These are phyloP conservation scores for Penicillium tannophilum DNA, from an alignment of 495 filamentous ascomycete genomes.

Conservation along the genomic window DNA sequence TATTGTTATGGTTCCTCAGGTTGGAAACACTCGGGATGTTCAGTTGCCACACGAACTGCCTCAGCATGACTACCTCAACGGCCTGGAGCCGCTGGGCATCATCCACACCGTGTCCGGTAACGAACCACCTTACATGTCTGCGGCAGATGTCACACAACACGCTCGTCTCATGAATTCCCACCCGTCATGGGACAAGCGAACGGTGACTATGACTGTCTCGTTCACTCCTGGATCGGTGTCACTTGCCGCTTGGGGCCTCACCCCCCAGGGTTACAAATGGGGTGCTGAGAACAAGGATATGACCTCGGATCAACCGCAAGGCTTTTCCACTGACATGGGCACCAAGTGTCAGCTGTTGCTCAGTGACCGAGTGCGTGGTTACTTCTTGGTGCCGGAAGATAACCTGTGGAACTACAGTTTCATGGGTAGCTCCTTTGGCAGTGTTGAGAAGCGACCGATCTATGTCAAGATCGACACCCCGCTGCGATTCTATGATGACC, in stretches of 20 bases:
- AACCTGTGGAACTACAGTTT: slow-evolving; percentile 98
- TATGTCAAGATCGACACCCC: slow-evolving; percentile 95
- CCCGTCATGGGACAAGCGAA: slow-evolving; percentile 88
- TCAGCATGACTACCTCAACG: slow-evolving; percentile 87
- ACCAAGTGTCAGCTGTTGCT: slow-evolving; percentile 94
- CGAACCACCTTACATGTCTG: slow-evolving; percentile 94
- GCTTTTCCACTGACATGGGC: slow-evolving; percentile 90
- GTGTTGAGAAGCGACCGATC: slow-evolving; percentile 84
- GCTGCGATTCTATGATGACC: slow-evolving; percentile 84
- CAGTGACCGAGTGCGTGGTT: slow-evolving; percentile 88
- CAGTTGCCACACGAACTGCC: slow-evolving; percentile 91
- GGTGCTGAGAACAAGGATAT: slow-evolving; percentile 94
- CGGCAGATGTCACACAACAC: slow-evolving; percentile 91
- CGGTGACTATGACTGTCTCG: slow-evolving; percentile 91
- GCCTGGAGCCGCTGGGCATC: slow-evolving; percentile 88
- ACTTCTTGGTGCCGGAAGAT: slow-evolving; percentile 92
- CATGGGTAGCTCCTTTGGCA: slow-evolving; percentile 86
- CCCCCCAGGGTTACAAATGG: slow-evolving; percentile 93
- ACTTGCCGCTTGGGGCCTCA: slow-evolving; percentile 88
- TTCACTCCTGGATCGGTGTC: slow-evolving; percentile 99
- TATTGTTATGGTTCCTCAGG: slow-evolving; percentile 97
- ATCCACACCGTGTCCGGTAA: slow-evolving; percentile 96
- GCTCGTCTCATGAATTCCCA: slow-evolving; percentile 84
- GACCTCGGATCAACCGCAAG: slow-evolving; percentile 86
- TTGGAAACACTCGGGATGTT: slow-evolving; percentile 89